phyloP scores from a whole-genome alignment of 345 rosid genomes.

The Dimocarpus longan region DNA sequence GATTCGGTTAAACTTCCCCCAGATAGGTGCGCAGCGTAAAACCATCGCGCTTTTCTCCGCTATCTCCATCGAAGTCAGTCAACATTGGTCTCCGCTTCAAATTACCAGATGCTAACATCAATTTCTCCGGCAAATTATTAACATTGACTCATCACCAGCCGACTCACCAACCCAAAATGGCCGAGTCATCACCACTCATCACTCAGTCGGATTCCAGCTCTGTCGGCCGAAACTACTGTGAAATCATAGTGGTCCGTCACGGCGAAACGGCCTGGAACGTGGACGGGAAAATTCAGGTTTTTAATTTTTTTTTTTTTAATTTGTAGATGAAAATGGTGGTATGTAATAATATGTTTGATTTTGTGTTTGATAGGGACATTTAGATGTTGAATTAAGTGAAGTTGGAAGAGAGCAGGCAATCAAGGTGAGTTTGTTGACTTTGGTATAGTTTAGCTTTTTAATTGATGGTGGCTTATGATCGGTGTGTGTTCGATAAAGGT shows the following conservation, averaged over 20 bases:
- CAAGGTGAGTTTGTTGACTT: constrained; percentile 39
- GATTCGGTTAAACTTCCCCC: neutral
- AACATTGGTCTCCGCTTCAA: neutral
- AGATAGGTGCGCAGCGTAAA: constrained; percentile 6
- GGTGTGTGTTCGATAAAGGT: constrained; percentile 41
- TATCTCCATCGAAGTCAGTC: neutral
- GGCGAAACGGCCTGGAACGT: constrained; percentile 88
- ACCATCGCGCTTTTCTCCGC: neutral
- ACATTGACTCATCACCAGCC: neutral
- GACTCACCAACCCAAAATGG: constrained; percentile 26
- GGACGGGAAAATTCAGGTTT: constrained; percentile 70
- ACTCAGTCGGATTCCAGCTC: constrained; percentile 30
- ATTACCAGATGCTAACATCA: constrained; percentile 7
- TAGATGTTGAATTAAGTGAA: constrained; percentile 80
- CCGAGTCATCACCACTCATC: constrained; percentile 12
- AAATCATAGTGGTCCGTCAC: constrained; percentile 78
- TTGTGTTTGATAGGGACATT: constrained; percentile 59
- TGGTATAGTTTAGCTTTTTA: neutral
- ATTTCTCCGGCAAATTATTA: neutral
- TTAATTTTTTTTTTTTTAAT: neutral
- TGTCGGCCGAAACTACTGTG: constrained; percentile 38
- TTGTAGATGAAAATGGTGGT: too few relatives aligned
- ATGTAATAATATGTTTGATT: neutral
- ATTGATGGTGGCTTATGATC: constrained; percentile 3
- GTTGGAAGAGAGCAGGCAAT: constrained; percentile 77